Evolutionary conservation across 2,329 filamentous ascomycete species (phyloP).

Genomic region (Didymella pinodella): DNA sequence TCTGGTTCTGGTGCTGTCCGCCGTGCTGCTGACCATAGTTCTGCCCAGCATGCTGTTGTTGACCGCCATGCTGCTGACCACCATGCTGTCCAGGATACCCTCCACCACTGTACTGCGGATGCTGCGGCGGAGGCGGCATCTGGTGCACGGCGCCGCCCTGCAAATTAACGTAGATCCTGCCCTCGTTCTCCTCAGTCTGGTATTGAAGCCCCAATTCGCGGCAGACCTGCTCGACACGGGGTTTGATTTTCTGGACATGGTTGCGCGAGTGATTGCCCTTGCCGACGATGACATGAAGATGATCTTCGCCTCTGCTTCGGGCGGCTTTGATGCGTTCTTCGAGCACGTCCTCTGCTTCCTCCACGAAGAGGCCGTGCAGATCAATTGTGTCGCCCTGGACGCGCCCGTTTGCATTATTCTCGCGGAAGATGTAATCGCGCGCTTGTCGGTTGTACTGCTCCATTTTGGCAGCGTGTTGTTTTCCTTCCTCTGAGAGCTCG

Average conservation of each 20-base stretch:
- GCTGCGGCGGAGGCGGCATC: slow-evolving; percentile 52
- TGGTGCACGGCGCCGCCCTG: slow-evolving; percentile 68
- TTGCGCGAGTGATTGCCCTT: slow-evolving; percentile 87
- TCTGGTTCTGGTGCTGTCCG: slow-evolving; percentile 47
- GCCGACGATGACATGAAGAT: slow-evolving; percentile 94
- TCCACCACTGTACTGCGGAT: slow-evolving; percentile 46
- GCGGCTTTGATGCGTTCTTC: slow-evolving; percentile 85
- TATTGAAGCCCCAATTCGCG: slow-evolving; percentile 82
- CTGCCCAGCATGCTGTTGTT: slow-evolving; percentile 44
- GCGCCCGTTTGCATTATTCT: slow-evolving; percentile 83
- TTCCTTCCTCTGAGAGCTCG: slow-evolving; percentile 82
- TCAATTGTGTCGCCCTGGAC: slow-evolving; percentile 86
- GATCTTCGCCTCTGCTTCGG: slow-evolving; percentile 73
- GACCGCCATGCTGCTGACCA: slow-evolving; percentile 42
- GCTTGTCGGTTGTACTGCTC: slow-evolving; percentile 91
- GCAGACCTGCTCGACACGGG: slow-evolving; percentile 89
- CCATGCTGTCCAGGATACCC: slow-evolving; percentile 42
- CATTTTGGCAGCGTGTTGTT: slow-evolving; percentile 82
- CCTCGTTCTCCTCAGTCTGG: slow-evolving; percentile 85
- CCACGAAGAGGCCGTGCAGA: slow-evolving; percentile 91
- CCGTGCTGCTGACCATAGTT: slow-evolving; percentile 34
- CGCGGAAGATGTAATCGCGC: slow-evolving; percentile 91
- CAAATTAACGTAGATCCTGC: slow-evolving; percentile 87
- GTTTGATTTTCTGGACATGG: slow-evolving; percentile 93
- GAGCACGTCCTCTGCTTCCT: slow-evolving; percentile 91